A percentile compares a stretch with the other conserved stretches of the same genome.
phyloP scores from a whole-genome alignment of 2,329 filamentous ascomycete species.

The Trichoderma harzianum region DNA sequence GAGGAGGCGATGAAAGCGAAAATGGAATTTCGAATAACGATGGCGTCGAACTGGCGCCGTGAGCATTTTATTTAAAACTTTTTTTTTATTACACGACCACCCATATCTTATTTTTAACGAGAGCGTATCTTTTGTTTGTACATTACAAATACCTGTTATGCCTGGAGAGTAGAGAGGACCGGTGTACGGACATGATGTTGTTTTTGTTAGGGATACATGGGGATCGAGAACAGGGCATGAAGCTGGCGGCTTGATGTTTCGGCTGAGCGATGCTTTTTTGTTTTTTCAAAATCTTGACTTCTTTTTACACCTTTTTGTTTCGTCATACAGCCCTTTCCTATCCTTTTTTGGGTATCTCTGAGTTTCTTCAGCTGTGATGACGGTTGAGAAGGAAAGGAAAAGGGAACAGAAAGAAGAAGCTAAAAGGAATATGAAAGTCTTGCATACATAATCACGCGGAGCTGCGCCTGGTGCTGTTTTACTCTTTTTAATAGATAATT shows the following conservation, averaged over 20 bases:
- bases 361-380: background rate
- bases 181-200: slow-evolving; percentile 13
- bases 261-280: background rate
- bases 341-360: slow-evolving; percentile 6
- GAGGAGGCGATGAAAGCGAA: background rate
- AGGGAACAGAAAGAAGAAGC: background rate
- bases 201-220: background rate
- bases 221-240: background rate
- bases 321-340: background rate
- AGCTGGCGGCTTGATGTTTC: background rate
- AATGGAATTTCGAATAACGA: background rate
- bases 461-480: background rate
- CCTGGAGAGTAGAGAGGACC: slow-evolving; percentile 8
- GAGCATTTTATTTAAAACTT: background rate
- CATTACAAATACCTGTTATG: slow-evolving; percentile 14
- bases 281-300: background rate
- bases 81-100: background rate
- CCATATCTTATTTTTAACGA: slow-evolving; percentile 12
- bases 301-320: background rate
- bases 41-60: background rate
- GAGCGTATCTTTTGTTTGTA: slow-evolving; percentile 19
- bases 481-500: slow-evolving; percentile 4
- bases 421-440: background rate
- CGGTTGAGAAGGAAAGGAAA: background rate
- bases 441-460: background rate